Evolutionary conservation across 148 eudicot genomes (phyloP).

Genomic region (Heliosperma pusillum): DNA sequence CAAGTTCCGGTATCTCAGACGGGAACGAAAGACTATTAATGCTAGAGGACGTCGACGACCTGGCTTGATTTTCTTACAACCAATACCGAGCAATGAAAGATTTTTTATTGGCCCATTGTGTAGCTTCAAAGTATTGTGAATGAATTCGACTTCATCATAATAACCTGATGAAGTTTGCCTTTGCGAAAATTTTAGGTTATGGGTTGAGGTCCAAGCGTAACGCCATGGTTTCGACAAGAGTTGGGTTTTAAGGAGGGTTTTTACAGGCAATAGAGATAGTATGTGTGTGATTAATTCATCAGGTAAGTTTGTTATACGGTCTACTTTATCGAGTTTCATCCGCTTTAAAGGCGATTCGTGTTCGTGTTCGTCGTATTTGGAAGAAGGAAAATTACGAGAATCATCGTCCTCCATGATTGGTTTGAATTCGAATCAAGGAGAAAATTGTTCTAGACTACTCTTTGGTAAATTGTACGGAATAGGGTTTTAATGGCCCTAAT

Average conservation of each 20-base stretch:
- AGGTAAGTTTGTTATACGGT: conserved; percentile 12
- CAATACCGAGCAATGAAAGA: neutral
- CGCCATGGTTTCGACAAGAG: conserved; percentile 17
- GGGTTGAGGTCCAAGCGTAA: conserved; percentile 5
- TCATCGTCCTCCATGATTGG: no score
- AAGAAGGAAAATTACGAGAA: no score
- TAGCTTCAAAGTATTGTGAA: conserved; percentile 3
- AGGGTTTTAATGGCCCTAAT: no score
- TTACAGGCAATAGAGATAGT: conserved; percentile 10
- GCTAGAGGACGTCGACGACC: no score
- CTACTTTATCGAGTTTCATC: neutral
- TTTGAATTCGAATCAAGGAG: no score
- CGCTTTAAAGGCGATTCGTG: neutral
- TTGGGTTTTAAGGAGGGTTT: neutral
- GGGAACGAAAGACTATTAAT: no score
- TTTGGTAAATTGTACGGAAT: no score
- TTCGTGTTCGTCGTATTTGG: no score
- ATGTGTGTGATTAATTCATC: conserved; percentile 6
- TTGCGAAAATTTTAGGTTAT: neutral
- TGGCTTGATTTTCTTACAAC: no score
- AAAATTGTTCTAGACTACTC: no score
- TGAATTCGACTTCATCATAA: neutral
- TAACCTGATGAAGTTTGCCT: no score
- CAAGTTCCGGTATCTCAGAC: no score
- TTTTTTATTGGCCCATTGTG: conserved; percentile 10